Evolutionary conservation across 2,329 filamentous ascomycete genomes (phyloP).

Genomic region (Didymella pinodella): DNA sequence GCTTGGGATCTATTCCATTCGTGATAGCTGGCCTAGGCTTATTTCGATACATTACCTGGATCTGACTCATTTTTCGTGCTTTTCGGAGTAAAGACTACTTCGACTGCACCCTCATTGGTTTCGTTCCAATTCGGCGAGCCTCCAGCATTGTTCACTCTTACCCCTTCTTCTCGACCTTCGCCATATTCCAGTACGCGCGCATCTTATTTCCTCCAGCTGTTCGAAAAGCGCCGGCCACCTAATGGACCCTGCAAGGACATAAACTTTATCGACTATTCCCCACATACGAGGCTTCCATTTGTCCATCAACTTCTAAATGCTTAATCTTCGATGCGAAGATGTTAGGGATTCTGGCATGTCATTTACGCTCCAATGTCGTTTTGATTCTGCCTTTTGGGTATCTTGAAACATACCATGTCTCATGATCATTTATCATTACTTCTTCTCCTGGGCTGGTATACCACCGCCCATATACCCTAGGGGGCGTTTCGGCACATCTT

Average conservation of each 20-base stretch:
- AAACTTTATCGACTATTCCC: constrained; percentile 13
- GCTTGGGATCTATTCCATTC: constrained; percentile 99
- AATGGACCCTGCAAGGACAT: constrained; percentile 37
- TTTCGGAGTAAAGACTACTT: constrained; percentile 30
- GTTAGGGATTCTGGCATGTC: constrained; percentile 19
- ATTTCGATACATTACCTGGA: constrained; percentile 22
- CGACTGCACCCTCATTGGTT: constrained; percentile 36
- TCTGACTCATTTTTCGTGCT: constrained; percentile 29
- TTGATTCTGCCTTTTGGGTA: constrained; percentile 16
- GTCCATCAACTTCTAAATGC: constrained; percentile 20
- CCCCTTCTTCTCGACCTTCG: constrained; percentile 24
- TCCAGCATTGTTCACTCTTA: constrained; percentile 24
- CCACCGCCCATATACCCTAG: constrained; percentile 24
- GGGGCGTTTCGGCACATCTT: constrained; percentile 20
- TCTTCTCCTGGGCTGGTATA: constrained; percentile 21
- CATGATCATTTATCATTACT: constrained; percentile 21
- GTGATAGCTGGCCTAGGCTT: constrained; percentile 52
- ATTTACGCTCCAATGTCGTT: constrained; percentile 18
- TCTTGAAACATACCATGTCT: constrained; percentile 24
- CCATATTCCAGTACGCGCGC: constrained; percentile 27
- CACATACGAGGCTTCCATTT: constrained; percentile 22
- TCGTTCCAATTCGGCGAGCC: constrained; percentile 25
- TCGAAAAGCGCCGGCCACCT: constrained; percentile 37
- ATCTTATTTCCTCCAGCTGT: constrained; percentile 21
- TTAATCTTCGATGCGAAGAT: constrained; percentile 22